A percentile compares a stretch with the other conserved stretches of the same genome.
Conservation (phyloP, 176 grass and related monocot genomes). For the Aegilops umbellulata region DNA sequence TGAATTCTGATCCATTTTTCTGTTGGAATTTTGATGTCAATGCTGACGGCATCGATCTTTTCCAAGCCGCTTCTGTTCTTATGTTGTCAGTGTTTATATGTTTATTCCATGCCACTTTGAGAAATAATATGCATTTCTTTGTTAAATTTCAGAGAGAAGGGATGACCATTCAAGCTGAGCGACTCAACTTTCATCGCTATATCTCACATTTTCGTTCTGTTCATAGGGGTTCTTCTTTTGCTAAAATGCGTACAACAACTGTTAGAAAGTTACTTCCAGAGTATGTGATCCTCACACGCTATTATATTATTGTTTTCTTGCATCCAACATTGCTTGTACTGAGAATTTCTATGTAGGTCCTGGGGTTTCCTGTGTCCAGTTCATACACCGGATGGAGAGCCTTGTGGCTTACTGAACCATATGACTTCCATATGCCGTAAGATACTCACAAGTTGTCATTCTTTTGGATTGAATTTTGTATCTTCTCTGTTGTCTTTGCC, state of each 20-base stretch:
- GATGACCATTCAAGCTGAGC: constrained; percentile 85
- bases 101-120: constrained; percentile 11
- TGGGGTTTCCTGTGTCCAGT: constrained; percentile 98
- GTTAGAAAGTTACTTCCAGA: constrained; percentile 95
- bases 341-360: constrained; percentile 52
- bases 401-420: constrained; percentile 96
- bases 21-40: constrained; percentile 20
- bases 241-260: constrained; percentile 91
- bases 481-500: constrained; percentile 7
- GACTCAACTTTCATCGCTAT: constrained; percentile 84
- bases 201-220: constrained; percentile 93
- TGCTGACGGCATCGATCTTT: neutral
- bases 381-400: constrained; percentile 90
- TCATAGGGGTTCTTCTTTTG: constrained; percentile 91
- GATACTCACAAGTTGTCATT: constrained; percentile 35
- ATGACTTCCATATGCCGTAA: constrained; percentile 85
- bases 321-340: constrained; percentile 23
- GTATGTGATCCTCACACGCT: constrained; percentile 45
- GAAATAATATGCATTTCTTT: constrained; percentile 25
- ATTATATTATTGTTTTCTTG: constrained; percentile 28
- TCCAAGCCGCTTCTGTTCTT: constrained; percentile 3
- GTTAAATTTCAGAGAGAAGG: constrained; percentile 77
- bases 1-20: constrained; percentile 4
- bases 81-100: neutral
- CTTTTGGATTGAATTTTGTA: neutral